A percentile compares a stretch with the other conserved stretches of the same genome.
These are phyloP conservation scores for Leccinum fallax DNA, from an alignment of 1,284 basidiomycete species.

Conservation along the genomic window DNA sequence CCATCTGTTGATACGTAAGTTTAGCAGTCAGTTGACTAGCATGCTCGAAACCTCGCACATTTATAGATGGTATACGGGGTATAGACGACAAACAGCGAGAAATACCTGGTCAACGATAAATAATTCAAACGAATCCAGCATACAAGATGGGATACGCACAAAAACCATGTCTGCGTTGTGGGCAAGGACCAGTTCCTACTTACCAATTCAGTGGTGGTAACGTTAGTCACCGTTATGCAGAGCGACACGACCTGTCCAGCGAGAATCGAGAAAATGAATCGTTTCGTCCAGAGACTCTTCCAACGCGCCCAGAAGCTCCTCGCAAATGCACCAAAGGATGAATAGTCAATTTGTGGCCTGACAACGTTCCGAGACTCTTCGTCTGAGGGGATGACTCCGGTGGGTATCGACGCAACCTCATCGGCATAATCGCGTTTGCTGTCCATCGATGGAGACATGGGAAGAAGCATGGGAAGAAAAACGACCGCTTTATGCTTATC, in stretches of 20 bases:
- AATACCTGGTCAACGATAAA: conserved; percentile 57
- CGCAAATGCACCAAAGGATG: conserved; percentile 53
- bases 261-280: conserved; percentile 66
- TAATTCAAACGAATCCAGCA: conserved; percentile 1
- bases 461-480: not conserved
- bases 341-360: conserved; percentile 62
- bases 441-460: conserved; percentile 28
- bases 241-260: conserved; percentile 83
- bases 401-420: conserved; percentile 2
- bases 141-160: conserved; percentile 49
- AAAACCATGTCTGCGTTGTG: conserved; percentile 80
- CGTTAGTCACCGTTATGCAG: conserved; percentile 85
- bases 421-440: conserved; percentile 23
- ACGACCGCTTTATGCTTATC: conserved; percentile 17
- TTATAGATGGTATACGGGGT: conserved; percentile 86
- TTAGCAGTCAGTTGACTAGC: not conserved
- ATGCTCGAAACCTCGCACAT: conserved; percentile 48
- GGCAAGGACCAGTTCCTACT: conserved; percentile 71
- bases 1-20: conserved; percentile 54
- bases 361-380: not conserved
- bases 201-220: conserved; percentile 78
- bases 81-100: conserved; percentile 71
- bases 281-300: conserved; percentile 72
- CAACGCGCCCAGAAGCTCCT: conserved; percentile 58
- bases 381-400: not conserved